Evolutionary conservation across 2,329 filamentous ascomycete species (phyloP), one percentile per base, ranked within the genome.

Genomic region (Alternaria ventricosa): DNA sequence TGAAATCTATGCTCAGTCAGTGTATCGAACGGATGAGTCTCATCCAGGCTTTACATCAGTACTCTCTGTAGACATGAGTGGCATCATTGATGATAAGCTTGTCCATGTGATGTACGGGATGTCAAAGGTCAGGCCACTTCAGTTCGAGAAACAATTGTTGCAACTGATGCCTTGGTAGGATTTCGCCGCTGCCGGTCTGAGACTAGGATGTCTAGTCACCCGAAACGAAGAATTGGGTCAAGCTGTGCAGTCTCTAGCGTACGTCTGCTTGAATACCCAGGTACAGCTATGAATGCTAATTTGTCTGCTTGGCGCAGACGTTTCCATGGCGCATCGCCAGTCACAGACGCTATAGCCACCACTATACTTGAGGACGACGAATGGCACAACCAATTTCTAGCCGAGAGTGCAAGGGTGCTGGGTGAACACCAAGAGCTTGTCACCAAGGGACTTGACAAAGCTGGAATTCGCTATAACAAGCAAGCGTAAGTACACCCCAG

Each of bases 1-100:
- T 70, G 87, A 89, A 70, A 84, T 89, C 43, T 89, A 89, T 69
- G 87, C 86, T 2, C 71, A 87, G 5, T 87, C 86, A 0, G 76
- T 84, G 1, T 89, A 57, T 47, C 5, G 43, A 20, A 57, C 33
- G n/a, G n/a, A 57, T 46, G 15, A 22, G 6, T 50, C 11, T 15
- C 44, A 76, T 28, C 13, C 61, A 15, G 36, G 76, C 66, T 76
- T 76, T 30, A 68, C 63, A 6, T 75, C 74, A 5, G 44, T 69
- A 15, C 67, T 74, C 23, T 70, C 70, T 4, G 27, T 73, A 13
- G 49, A 70, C 6, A 43, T 75, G 0, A 55, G 66, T 0, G 82
- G 76, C 0, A 67, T 86, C 30, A 86, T 89, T 30, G 82, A 88
- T 60, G 78, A 82, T 2, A 65, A 72, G 8, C 79, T 83, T 2